Percentiles rank a stretch among this genome's conserved stretches.
Conservation (phyloP, 495 filamentous ascomycete species). For the Platismatia glauca region DNA sequence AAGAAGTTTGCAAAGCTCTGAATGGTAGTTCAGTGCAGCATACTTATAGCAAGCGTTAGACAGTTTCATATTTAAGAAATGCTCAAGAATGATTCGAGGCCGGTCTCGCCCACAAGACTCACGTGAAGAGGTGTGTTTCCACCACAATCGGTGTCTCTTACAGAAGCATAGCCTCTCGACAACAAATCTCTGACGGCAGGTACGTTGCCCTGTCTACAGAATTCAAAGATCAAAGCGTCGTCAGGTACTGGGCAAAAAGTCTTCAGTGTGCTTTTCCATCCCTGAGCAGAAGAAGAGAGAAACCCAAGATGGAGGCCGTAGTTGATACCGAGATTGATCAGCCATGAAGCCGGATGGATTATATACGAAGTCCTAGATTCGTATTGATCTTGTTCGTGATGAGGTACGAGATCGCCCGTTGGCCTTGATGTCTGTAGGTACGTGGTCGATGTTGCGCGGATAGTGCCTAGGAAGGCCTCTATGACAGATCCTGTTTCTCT, state of each 20-base stretch:
- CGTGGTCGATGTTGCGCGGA: background rate
- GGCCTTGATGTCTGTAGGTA: background rate
- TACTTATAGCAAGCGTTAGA: background rate
- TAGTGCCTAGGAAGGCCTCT: background rate
- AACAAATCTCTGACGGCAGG: background rate
- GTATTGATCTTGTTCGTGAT: background rate
- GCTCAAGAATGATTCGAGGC: no score
- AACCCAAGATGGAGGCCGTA: conserved; percentile 7
- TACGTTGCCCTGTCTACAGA: conserved; percentile 17
- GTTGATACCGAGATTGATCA: background rate
- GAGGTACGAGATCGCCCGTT: background rate
- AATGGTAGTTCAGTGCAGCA: background rate
- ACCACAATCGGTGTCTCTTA: background rate
- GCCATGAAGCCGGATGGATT: conserved; percentile 6
- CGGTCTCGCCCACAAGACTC: background rate
- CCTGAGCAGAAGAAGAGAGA: conserved; percentile 6
- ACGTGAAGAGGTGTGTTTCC: conserved; percentile 6
- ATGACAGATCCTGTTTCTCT: background rate
- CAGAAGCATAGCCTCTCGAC: background rate
- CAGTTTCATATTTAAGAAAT: background rate
- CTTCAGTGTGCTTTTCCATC: conserved; percentile 15
- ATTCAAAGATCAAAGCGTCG: conserved; percentile 17
- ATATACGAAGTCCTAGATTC: background rate
- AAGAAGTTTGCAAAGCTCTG: conserved; percentile 4
- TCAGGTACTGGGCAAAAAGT: conserved; percentile 11